Conservation (phyloP, 352 stramenopile genomes). For the Thalassiosira sp. region DNA sequence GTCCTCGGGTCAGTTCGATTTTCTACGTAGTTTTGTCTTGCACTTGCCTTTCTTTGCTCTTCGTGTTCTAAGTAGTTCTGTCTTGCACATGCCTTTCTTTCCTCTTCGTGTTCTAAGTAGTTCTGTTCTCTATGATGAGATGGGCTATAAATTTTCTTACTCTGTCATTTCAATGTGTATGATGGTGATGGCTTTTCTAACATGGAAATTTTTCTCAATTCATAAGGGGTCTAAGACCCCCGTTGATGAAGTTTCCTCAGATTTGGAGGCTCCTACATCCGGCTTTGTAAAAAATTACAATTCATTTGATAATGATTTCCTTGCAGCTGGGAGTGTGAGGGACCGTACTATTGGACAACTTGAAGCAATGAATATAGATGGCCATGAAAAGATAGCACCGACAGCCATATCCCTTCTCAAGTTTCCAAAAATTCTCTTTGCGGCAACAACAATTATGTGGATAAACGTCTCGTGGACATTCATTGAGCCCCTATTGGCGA, state of each 20-base stretch:
- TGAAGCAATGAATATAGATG: slow-evolving; percentile 8
- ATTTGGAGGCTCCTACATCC: neutral
- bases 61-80: no score
- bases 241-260: neutral
- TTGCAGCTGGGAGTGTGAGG: neutral
- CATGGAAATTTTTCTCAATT: slow-evolving; percentile 40
- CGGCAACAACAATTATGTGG: slow-evolving; percentile 39
- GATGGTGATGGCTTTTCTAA: slow-evolving; percentile 27
- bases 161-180: slow-evolving; percentile 17
- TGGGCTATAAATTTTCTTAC: slow-evolving; percentile 37
- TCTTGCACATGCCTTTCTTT: no score
- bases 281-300: neutral
- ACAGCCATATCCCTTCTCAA: slow-evolving; percentile 32
- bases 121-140: slow-evolving; percentile 36
- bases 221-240: neutral
- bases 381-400: neutral
- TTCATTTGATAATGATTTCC: slow-evolving; percentile 3
- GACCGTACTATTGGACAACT: neutral
- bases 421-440: slow-evolving; percentile 28
- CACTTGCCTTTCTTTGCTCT: no score
- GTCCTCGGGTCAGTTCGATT: slow-evolving; percentile 47
- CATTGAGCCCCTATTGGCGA: slow-evolving; percentile 42
- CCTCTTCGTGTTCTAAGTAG: no score
- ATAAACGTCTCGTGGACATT: slow-evolving; percentile 49
- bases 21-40: no score